Evolutionary conservation across 768 basidiomycete genomes (phyloP), one percentile per base, ranked within the genome.

Genomic region (Lactifluus rugatus): DNA sequence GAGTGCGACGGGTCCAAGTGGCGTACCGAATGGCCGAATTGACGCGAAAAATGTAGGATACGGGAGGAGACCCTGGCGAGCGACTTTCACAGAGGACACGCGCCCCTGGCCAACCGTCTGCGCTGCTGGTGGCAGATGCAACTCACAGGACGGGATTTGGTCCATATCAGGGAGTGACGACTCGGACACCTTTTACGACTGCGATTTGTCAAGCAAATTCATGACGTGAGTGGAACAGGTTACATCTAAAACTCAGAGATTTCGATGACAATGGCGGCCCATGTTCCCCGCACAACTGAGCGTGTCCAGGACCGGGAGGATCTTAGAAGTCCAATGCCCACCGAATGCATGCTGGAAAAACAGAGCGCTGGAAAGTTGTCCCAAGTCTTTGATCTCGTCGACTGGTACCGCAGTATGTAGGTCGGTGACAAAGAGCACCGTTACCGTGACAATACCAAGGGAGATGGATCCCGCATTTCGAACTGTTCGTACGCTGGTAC

Each of bases 291-390:
- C 57, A 39, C 63, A 64, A 19, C 63, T 58, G 7, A 64, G 39
- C 17, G 61, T 57, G 37, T 62, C 63, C 23, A 64, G 34, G 23
- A 62, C 42, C 1, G 63, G 60, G 26, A 64, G 49, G 11, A 62
- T 52, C 54, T 62, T 64, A 19, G 60, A 55, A 19, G 63, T 56
- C 19, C 72, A 71, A 10, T 69, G 66, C 14, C 66, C 68, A 0
- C 78, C 78, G 53, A 80, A 81, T 8, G 81, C 77, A 14, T 73
- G 72, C 28, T 71, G 64, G 67, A 81, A 81, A 68, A 81, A 82
- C 17, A 77, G 67, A 26, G 74, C 75, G 2, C 76, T 80, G 7
- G 77, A 71, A 36, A 79, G 72, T 52, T 76, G 73, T 25, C 74
- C 74, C 0, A 77, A 76, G 23, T 65, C 66, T 6, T 70, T 67